Evolutionary conservation across 192 early-diverging fungal genomes (phyloP).

Genomic region (Gamsiella multidivaricata): DNA sequence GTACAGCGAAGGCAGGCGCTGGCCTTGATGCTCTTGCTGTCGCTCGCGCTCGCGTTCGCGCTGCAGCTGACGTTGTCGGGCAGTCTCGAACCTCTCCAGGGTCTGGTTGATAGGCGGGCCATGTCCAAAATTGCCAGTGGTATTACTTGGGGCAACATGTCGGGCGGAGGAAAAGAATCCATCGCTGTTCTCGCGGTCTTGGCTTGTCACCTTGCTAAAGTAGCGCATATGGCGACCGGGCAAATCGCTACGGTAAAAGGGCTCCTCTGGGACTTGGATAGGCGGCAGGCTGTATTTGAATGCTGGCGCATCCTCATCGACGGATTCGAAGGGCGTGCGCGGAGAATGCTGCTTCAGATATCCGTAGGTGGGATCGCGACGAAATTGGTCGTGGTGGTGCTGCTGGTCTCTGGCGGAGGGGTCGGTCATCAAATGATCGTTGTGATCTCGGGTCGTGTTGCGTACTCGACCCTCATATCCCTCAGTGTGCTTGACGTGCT

Average conservation of each 20-base stretch:
- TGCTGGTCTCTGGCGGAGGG: conserved; percentile 13
- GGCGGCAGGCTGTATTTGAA: conserved; percentile 20
- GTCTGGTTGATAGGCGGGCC: conserved; percentile 31
- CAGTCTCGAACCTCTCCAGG: conserved; percentile 14
- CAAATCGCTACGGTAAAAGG: conserved; percentile 21
- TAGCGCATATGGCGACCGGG: conserved; percentile 41
- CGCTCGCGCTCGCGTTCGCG: conserved; percentile 1
- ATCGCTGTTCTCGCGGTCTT: conserved; percentile 31
- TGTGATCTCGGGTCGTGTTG: conserved; percentile 37
- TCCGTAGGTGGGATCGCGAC: conserved; percentile 13
- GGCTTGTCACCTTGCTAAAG: conserved; percentile 41
- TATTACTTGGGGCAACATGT: conserved; percentile 30
- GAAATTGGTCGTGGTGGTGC: conserved; percentile 12
- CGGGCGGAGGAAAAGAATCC: conserved; percentile 27
- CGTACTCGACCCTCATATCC: conserved; percentile 39
- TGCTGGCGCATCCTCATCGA: conserved; percentile 5
- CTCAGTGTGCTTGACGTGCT: conserved; percentile 29
- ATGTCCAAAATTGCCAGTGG: conserved; percentile 29
- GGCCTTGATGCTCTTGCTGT: conserved; percentile 11
- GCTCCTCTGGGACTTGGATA: conserved; percentile 23
- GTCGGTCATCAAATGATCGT: conserved; percentile 32
- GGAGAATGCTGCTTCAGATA: neutral
- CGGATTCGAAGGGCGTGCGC: neutral
- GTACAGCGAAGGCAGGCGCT: conserved; percentile 33
- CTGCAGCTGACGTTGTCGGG: conserved; percentile 5